A percentile compares a stretch with the other conserved stretches of the same genome.
phyloP scores from a whole-genome alignment of 1,139 yeast species.

The Nakaseomyces bracarensis region DNA sequence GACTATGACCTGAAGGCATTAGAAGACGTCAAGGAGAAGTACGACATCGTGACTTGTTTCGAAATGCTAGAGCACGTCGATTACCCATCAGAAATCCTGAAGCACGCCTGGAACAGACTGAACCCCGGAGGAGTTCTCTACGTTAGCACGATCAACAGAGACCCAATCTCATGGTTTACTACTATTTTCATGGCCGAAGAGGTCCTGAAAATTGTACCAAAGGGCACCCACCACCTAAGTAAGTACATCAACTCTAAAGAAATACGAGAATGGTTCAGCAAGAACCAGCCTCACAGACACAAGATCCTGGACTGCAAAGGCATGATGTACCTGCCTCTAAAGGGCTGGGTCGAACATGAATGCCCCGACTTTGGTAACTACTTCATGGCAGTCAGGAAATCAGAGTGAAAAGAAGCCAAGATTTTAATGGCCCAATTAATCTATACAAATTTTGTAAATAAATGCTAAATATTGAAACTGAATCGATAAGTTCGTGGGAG shows the following conservation, averaged over 20 bases:
- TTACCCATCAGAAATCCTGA: conserved; percentile 64
- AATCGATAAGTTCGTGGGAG: no score
- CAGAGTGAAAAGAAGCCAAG: conserved; percentile 6
- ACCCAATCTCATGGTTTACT: conserved; percentile 82
- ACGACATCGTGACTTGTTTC: conserved; percentile 79
- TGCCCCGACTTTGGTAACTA: conserved; percentile 68
- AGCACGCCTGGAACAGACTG: conserved; percentile 57
- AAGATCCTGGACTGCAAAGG: conserved; percentile 65
- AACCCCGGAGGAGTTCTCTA: conserved; percentile 69
- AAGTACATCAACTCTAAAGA: conserved; percentile 79
- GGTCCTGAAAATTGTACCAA: conserved; percentile 70
- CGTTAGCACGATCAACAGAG: conserved; percentile 86
- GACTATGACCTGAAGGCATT: conserved; percentile 53
- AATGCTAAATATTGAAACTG: not conserved
- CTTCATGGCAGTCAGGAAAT: conserved; percentile 61
- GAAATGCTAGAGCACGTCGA: conserved; percentile 94
- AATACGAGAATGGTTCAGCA: conserved; percentile 55
- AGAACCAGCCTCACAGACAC: conserved; percentile 38
- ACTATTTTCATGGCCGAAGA: conserved; percentile 89
- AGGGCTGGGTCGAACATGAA: conserved; percentile 73
- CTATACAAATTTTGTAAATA: not conserved
- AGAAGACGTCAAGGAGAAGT: conserved; percentile 48
- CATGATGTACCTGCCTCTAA: conserved; percentile 70
- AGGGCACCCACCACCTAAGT: conserved; percentile 80
- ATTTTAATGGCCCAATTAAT: not conserved